These are phyloP conservation scores for Cryptococcus maquisensis DNA, from an alignment of 1,284 basidiomycete genomes.

Conservation along the genomic window DNA sequence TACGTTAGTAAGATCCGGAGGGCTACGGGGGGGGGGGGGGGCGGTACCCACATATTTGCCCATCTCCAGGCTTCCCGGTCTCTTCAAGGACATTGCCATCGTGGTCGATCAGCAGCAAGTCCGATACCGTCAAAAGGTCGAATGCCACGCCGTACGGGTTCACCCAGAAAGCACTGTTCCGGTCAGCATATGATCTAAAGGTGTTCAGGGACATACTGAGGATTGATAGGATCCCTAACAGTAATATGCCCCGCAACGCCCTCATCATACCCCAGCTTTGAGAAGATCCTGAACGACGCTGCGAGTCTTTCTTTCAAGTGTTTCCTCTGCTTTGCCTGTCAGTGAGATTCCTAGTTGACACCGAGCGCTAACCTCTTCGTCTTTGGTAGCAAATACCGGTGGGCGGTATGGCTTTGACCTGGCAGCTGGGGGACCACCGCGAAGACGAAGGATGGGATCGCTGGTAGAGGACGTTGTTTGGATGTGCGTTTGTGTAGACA, in stretches of 20 bases:
- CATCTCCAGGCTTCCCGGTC: slow-evolving; percentile 31
- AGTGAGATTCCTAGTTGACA: not conserved
- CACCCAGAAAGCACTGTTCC: slow-evolving; percentile 53
- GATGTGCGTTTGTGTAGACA: no score
- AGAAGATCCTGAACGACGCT: slow-evolving; percentile 41
- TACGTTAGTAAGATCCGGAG: no score
- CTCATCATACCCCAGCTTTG: slow-evolving; percentile 58
- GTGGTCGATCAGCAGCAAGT: slow-evolving; percentile 55
- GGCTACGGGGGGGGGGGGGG: no score
- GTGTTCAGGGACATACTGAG: slow-evolving; percentile 41
- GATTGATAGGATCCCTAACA: slow-evolving; percentile 56
- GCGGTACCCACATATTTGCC: slow-evolving; percentile 36
- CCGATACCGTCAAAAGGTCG: slow-evolving; percentile 52
- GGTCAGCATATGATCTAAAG: not conserved
- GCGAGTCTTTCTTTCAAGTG: slow-evolving; percentile 57
- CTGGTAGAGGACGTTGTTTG: not conserved
- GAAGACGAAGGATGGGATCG: not conserved
- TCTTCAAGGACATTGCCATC: slow-evolving; percentile 54
- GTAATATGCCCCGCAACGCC: slow-evolving; percentile 64
- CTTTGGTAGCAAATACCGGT: slow-evolving; percentile 4
- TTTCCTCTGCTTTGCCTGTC: slow-evolving; percentile 44
- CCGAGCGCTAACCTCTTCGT: slow-evolving; percentile 8
- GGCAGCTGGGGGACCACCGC: slow-evolving; percentile 1
- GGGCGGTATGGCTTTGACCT: slow-evolving; percentile 7
- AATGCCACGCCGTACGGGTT: slow-evolving; percentile 53